Evolutionary conservation across 805 yeast genomes (phyloP).

Genomic region (Barnettozyma californica): DNA sequence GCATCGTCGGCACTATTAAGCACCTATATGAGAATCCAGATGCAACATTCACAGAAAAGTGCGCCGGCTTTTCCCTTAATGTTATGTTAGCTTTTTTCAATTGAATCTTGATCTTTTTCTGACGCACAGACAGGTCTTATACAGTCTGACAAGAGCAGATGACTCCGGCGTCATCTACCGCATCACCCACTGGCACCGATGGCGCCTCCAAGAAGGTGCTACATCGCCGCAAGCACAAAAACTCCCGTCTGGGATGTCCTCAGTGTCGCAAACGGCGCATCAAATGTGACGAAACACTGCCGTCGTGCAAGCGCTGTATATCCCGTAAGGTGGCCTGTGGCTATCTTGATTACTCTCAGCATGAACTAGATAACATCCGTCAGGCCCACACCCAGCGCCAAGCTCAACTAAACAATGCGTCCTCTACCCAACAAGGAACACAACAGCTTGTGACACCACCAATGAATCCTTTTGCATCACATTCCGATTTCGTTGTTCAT

Average conservation of each 20-base stretch:
- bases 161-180: not conserved
- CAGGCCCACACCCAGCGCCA: conserved; percentile 9
- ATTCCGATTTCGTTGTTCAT: not conserved
- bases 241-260: conserved; percentile 52
- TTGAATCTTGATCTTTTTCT: too few relatives aligned
- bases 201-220: conserved; percentile 3
- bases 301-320: conserved; percentile 48
- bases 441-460: not conserved
- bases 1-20: not conserved
- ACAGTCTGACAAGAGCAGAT: too few relatives aligned
- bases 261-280: conserved; percentile 55
- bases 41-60: not conserved
- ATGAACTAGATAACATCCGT: conserved; percentile 9
- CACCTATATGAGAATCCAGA: not conserved
- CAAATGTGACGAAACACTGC: conserved; percentile 57
- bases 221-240: conserved; percentile 50
- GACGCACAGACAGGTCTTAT: too few relatives aligned
- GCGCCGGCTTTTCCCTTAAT: too few relatives aligned
- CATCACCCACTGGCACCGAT: not conserved
- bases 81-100: not conserved
- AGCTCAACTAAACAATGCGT: not conserved
- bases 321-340: conserved; percentile 19
- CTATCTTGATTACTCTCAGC: conserved; percentile 13
- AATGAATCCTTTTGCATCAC: not conserved
- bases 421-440: not conserved